Base-by-base conservation (phyloP, 1,284 basidiomycete genomes). In the Dichomitus squalens region DNA sequence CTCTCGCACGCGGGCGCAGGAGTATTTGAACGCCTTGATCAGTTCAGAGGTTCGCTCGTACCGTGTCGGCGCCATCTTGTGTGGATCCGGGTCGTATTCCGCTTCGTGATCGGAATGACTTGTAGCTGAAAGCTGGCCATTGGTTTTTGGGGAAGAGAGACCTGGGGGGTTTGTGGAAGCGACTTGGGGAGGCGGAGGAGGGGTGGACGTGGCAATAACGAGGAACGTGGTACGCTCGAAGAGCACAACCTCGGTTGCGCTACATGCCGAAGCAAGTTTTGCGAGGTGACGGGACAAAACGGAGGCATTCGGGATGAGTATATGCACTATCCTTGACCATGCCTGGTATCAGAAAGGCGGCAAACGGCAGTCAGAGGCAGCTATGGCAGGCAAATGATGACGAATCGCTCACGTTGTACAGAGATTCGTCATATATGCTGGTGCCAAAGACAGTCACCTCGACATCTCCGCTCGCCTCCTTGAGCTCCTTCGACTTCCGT, bases 221-320 rank as follows among this genome's bases (percentile, higher is more conserved):
- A 99, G 88, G 77, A 99, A 99, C 16, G 97, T 99, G 3, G 95
- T 96, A 51, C 92, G 87, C 73, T 99, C 97, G 67, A 99, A 99
- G 23, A 98, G 84, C 59, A 99, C 90, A 50, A 96, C 94, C 73
- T 99, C 97, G 1, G 90, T 90, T 2, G 96, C 95, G 57, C 85
- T 89, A 69, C 93, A 95, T 1, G 93, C 87, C 46, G 87, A 81
- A 11, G 95, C 91, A 58, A 99, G 88, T 48, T 87, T 91, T 9
- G 87, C 84, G 7, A 99, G 82, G 68, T 98, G 95, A 56, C 83
- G 85, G 8, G 91, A 90, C 38, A 99, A 87, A 38, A 93, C 86
- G n/a, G 86, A 78, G 33, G 95, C 91, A 64, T 98, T 97, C 2
- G 97, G 97, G 55, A 99, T 97, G 61, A 98, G 83, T 9, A 94